Conservation (phyloP, 2,329 filamentous ascomycete genomes). For the Colletotrichum siamense region DNA sequence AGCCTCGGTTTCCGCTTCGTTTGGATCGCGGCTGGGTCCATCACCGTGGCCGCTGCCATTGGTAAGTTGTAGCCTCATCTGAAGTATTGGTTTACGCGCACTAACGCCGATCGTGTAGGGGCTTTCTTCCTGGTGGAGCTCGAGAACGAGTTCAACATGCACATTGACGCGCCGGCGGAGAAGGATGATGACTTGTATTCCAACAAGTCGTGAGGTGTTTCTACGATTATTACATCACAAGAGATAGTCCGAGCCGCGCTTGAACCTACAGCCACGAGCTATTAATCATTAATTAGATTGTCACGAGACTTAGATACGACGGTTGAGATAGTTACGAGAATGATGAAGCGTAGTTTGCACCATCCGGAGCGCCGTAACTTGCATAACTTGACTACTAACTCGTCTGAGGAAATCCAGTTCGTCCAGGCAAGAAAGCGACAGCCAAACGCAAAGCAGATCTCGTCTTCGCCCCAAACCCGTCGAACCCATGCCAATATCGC, state of each 20-base stretch:
- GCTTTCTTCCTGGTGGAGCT: conserved; percentile 31
- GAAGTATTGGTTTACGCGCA: fast-evolving
- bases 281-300: not conserved
- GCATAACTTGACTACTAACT: not conserved
- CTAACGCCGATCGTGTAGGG: not conserved
- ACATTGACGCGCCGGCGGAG: conserved; percentile 41
- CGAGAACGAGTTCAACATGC: conserved; percentile 40
- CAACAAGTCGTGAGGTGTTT: not conserved
- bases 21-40: conserved; percentile 35
- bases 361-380: not conserved
- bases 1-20: conserved; percentile 32
- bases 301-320: not conserved
- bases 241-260: not conserved
- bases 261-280: not conserved
- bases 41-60: conserved; percentile 33
- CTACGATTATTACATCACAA: not conserved
- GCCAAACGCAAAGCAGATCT: not conserved
- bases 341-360: not conserved
- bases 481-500: not conserved
- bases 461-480: not conserved
- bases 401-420: not conserved
- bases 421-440: not conserved
- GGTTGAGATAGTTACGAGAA: not conserved
- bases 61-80: conserved; percentile 22
- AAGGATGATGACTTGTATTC: conserved; percentile 27